phyloP scores from a whole-genome alignment of 2,329 filamentous ascomycete genomes.

The Xylaria sp. region DNA sequence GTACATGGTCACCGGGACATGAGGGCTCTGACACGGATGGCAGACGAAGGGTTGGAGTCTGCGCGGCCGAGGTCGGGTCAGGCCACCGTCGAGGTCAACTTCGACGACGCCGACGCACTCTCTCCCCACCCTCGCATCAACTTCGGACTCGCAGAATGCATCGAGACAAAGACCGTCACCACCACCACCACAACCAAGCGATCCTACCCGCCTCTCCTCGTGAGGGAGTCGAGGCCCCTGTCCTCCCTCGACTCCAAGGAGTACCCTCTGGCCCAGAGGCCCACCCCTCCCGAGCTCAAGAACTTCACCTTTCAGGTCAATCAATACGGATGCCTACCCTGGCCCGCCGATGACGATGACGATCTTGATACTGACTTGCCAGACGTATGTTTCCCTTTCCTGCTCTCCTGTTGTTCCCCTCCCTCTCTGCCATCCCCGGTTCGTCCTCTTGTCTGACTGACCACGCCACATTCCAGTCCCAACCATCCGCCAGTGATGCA shows the following conservation, averaged over 20 bases:
- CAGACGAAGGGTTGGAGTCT: conserved; percentile 26
- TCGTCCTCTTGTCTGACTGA: conserved; percentile 16
- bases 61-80: conserved; percentile 43
- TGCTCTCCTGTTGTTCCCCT: too few relatives aligned
- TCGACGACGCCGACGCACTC: conserved; percentile 44
- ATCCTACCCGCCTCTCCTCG: conserved; percentile 82
- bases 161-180: conserved; percentile 75
- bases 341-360: conserved; percentile 34
- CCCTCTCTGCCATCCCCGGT: neutral
- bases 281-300: conserved; percentile 78
- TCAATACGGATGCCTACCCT: conserved; percentile 56
- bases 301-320: conserved; percentile 74
- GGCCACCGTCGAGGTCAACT: conserved; percentile 51
- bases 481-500: conserved; percentile 29
- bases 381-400: conserved; percentile 26
- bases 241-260: conserved; percentile 80
- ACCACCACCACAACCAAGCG: conserved; percentile 88
- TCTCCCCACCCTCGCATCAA: conserved; percentile 48
- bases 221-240: conserved; percentile 72
- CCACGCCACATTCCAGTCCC: conserved; percentile 30
- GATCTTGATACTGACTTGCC: conserved; percentile 12
- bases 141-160: conserved; percentile 65
- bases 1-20: conserved; percentile 13
- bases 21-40: conserved; percentile 22
- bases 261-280: conserved; percentile 82